Evolutionary conservation across 2,329 filamentous ascomycete genomes (phyloP).

Genomic region (Mycosphaerella sp.): DNA sequence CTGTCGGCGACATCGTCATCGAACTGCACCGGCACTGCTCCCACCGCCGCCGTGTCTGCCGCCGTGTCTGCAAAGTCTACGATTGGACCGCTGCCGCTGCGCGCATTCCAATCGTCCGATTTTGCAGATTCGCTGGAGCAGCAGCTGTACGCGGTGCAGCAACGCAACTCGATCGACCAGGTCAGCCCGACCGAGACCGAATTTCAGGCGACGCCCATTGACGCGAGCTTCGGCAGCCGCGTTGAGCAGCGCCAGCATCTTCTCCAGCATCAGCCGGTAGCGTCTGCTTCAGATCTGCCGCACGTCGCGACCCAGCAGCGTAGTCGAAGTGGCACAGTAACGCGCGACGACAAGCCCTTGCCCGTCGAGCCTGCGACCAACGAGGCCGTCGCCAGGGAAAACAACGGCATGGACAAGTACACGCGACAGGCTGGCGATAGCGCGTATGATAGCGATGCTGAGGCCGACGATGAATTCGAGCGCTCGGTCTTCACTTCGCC

Average conservation of each 20-base stretch:
- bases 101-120: constrained; percentile 2
- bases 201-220: constrained; percentile 31
- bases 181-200: constrained; percentile 26
- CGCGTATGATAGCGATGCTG: constrained; percentile 67
- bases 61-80: not conserved
- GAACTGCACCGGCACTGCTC: constrained; percentile 4
- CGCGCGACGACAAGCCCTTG: constrained; percentile 13
- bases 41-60: not conserved
- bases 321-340: constrained; percentile 16
- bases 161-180: constrained; percentile 6
- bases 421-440: constrained; percentile 29
- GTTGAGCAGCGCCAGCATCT: not conserved
- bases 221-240: constrained; percentile 29
- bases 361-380: constrained; percentile 5
- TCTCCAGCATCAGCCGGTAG: constrained; percentile 2
- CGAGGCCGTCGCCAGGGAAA: not conserved
- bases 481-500: constrained; percentile 62
- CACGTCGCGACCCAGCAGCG: constrained; percentile 12
- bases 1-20: constrained; percentile 2
- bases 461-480: constrained; percentile 80
- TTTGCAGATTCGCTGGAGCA: constrained; percentile 13
- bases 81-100: constrained; percentile 7
- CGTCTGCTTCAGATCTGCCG: constrained; percentile 10
- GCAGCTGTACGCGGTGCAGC: constrained; percentile 15
- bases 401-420: constrained; percentile 32